Base-by-base conservation (phyloP, 257 asterid species). In the Solanum okadae region DNA sequence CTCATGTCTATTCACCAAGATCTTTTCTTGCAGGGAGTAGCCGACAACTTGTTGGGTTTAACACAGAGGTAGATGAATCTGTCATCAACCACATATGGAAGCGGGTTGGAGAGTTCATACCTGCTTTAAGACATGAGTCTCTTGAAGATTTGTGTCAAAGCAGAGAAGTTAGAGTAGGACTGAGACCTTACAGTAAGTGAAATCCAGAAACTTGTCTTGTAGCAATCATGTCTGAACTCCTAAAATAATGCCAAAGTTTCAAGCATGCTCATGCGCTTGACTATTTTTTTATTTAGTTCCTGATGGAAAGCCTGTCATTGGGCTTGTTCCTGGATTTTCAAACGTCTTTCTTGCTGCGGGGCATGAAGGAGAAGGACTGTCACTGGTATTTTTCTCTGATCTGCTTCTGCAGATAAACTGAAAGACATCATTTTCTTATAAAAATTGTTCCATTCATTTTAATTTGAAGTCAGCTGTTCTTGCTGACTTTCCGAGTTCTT, bases 301-400 rank as follows among this genome's bases (percentile, higher is more conserved):
- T 23, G 93, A 93, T 81, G 98, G 98, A 83, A 97, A 94, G 89
- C 99, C 99, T 38, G 94, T 93, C 90, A 95, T 95, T 87, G 96
- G 96, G 76, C 92, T 93, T 20, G 96, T 97, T 87, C 97, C 98
- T 83, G 95, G 96, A 86, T 88, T 92, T 65, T 88, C 98, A 4
- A 97, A 95, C 87, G 90, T 94, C 73, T 94, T 91, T 56, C 49
- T 95, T 89, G 98, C 98, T 23, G 96, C 96, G 44, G 99, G 98
- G n/a, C 99, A 97, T 87, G 99, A 97, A 93, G 99, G 99, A 88
- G 98, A 96, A 95, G 98, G 99, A 68, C 95, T 97, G 83, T 89
- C 98, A 13, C 88, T 96, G 98, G 98, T 97, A 94, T 83, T 44
- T 40, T 76, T 85, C 87, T 38, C 42, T 38, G 75, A 79, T 46